Percentiles rank a stretch among this genome's conserved stretches.
Conservation (phyloP, 352 stramenopile species). For the Pythium dissimile region DNA sequence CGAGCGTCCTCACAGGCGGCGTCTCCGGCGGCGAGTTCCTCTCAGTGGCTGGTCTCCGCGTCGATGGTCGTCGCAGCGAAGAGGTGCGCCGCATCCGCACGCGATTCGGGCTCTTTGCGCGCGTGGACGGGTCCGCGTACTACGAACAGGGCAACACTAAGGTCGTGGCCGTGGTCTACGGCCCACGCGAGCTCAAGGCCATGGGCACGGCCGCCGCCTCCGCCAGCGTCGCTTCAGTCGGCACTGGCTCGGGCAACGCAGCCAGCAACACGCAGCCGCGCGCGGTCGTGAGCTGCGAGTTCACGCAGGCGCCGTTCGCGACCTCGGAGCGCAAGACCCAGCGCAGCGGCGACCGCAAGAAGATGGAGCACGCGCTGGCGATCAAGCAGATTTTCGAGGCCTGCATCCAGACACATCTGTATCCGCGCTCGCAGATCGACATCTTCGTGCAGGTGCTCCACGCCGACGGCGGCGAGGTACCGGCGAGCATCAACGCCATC, state of each 20-base stretch:
- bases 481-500: slow-evolving; percentile 88
- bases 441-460: slow-evolving; percentile 92
- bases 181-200: slow-evolving; percentile 72
- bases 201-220: slow-evolving; percentile 27
- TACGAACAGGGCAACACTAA: slow-evolving; percentile 90
- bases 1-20: slow-evolving; percentile 50
- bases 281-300: slow-evolving; percentile 79
- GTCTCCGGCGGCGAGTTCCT: slow-evolving; percentile 71
- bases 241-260: slow-evolving; percentile 55
- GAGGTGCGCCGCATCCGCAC: slow-evolving; percentile 83
- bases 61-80: slow-evolving; percentile 79
- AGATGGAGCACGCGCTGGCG: slow-evolving; percentile 82
- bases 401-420: slow-evolving; percentile 89
- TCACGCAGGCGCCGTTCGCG: slow-evolving; percentile 85
- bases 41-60: slow-evolving; percentile 76
- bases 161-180: slow-evolving; percentile 86
- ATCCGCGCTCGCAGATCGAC: slow-evolving; percentile 90
- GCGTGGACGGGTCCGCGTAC: slow-evolving; percentile 86
- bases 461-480: slow-evolving; percentile 84
- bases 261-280: slow-evolving; percentile 67
- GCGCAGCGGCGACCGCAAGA: slow-evolving; percentile 82
- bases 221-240: slow-evolving; percentile 42
- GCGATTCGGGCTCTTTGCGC: slow-evolving; percentile 81
- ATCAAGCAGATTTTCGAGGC: slow-evolving; percentile 92
- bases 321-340: slow-evolving; percentile 81